Percentiles rank a stretch among this genome's conserved stretches.
Conservation (phyloP, 805 yeast species). For the Barnettozyma botsteinii region DNA sequence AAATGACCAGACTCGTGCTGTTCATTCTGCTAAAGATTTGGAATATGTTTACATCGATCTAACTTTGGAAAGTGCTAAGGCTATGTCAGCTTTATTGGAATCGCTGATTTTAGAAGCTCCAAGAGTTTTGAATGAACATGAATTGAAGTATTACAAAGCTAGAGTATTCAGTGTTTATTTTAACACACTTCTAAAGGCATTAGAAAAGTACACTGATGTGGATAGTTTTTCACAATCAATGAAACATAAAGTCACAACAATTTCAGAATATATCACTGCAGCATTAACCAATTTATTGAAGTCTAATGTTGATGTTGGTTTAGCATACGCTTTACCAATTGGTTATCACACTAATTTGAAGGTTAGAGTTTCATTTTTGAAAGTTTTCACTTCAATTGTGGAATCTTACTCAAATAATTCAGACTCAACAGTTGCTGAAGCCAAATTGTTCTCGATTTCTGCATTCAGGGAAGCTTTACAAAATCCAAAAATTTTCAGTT, state of each 20-base stretch:
- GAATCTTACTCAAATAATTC: constrained; percentile 25
- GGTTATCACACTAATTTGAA: constrained; percentile 66
- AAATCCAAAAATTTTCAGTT: constrained; percentile 40
- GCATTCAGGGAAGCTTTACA: constrained; percentile 29
- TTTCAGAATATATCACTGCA: constrained; percentile 58
- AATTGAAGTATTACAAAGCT: constrained; percentile 47
- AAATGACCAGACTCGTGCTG: constrained; percentile 9
- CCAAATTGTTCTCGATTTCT: constrained; percentile 23
- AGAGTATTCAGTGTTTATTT: constrained; percentile 67
- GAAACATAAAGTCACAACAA: constrained; percentile 47
- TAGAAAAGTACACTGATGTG: constrained; percentile 32
- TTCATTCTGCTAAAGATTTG: constrained; percentile 29
- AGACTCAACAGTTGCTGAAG: constrained; percentile 23
- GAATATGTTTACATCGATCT: constrained; percentile 50
- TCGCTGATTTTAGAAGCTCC: constrained; percentile 55
- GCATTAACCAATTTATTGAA: constrained; percentile 65
- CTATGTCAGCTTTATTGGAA: constrained; percentile 49
- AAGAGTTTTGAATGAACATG: constrained; percentile 48
- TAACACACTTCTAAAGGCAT: constrained; percentile 46
- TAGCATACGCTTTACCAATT: constrained; percentile 68
- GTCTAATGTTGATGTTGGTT: constrained; percentile 71
- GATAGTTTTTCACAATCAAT: constrained; percentile 33
- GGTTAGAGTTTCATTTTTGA: constrained; percentile 66
- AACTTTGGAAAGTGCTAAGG: constrained; percentile 58
- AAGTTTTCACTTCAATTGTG: constrained; percentile 68